Evolutionary conservation across 2,329 filamentous ascomycete genomes (phyloP).

Genomic region (Ascochyta rabiei): DNA sequence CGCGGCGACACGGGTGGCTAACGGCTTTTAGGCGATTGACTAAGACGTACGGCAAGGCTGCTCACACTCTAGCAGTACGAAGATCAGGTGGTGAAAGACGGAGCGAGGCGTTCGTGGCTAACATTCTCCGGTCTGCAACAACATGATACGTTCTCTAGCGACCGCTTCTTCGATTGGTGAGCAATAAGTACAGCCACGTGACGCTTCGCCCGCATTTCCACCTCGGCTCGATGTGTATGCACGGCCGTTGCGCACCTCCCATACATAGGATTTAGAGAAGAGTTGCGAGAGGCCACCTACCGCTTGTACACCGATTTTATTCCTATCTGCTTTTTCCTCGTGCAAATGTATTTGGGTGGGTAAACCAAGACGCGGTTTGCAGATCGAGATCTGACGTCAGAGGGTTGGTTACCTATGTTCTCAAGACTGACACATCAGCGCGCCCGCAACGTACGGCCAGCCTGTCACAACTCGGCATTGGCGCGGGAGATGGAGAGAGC

Average conservation of each 20-base stretch:
- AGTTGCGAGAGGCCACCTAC: too few relatives aligned
- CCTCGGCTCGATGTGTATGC: not conserved
- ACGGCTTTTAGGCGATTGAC: constrained; percentile 2
- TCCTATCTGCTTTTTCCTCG: not conserved
- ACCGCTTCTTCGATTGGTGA: not conserved
- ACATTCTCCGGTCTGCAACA: too few relatives aligned
- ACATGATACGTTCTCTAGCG: too few relatives aligned
- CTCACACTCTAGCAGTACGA: not conserved
- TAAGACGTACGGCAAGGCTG: not conserved
- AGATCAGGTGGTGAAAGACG: not conserved
- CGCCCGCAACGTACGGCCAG: not conserved
- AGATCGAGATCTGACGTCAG: constrained; percentile 3
- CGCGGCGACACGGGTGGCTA: not conserved
- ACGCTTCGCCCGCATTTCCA: not conserved
- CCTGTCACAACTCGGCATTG: not conserved
- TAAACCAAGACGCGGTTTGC: not conserved
- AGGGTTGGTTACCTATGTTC: not conserved
- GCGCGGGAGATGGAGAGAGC: constrained; percentile 3
- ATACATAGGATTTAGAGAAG: too few relatives aligned
- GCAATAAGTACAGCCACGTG: constrained; percentile 2
- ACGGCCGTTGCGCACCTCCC: constrained; percentile 2
- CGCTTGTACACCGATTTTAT: too few relatives aligned
- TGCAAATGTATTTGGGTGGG: not conserved
- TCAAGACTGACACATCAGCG: not conserved
- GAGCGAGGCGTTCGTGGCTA: constrained; percentile 5